These are phyloP conservation scores for Colletotrichum sansevieriae DNA, from an alignment of 2,329 filamentous ascomycete genomes.

Conservation along the genomic window DNA sequence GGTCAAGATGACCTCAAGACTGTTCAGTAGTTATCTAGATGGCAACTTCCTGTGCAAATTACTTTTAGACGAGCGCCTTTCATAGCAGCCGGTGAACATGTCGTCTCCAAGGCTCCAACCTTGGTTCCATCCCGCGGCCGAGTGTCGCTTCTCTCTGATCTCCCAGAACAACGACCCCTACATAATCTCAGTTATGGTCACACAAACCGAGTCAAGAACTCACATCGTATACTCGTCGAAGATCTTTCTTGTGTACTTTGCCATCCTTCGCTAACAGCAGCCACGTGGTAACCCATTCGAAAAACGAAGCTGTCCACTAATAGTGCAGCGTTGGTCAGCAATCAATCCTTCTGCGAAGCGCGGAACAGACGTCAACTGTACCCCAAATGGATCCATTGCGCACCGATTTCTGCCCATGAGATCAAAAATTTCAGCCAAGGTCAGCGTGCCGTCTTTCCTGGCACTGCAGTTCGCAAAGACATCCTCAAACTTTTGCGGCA, in stretches of 20 bases:
- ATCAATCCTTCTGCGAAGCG: too few relatives aligned
- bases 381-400: slow-evolving; percentile 56
- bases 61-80: not conserved
- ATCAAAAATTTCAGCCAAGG: slow-evolving; percentile 49
- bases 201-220: slow-evolving; percentile 44
- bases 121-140: slow-evolving; percentile 27
- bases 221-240: slow-evolving; percentile 65
- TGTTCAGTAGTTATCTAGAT: too few relatives aligned
- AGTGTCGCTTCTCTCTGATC: slow-evolving; percentile 21
- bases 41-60: too few relatives aligned
- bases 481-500: slow-evolving; percentile 62
- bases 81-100: slow-evolving; percentile 6
- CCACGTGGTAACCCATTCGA: slow-evolving; percentile 61
- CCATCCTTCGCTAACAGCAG: slow-evolving; percentile 67
- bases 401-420: slow-evolving; percentile 54
- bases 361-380: slow-evolving; percentile 43
- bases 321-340: not conserved
- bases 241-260: slow-evolving; percentile 67
- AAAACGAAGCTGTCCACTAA: slow-evolving; percentile 42
- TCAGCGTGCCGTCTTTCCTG: slow-evolving; percentile 52
- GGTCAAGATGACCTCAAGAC: too few relatives aligned
- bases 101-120: slow-evolving; percentile 30
- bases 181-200: slow-evolving; percentile 49
- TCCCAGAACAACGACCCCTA: slow-evolving; percentile 44
- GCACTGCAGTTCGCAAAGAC: slow-evolving; percentile 59